Base-by-base conservation (phyloP, 768 basidiomycete species). In the Tremella yokohamensis region DNA sequence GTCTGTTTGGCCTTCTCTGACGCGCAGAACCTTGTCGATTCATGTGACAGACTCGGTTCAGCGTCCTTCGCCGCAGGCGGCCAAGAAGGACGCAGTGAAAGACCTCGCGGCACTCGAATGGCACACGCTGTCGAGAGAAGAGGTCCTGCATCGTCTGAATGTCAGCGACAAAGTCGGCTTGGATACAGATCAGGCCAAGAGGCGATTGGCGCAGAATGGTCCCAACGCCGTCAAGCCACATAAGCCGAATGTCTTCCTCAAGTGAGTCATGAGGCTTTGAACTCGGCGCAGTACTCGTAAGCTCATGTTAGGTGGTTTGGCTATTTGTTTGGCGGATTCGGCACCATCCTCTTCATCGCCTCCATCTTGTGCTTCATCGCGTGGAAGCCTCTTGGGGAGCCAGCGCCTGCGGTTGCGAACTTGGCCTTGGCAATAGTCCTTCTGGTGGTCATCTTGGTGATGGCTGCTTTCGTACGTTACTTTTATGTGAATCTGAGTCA, bases 371-470 rank as follows among this genome's bases (percentile, higher is more conserved):
- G 82, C 63, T 85, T 84, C 72, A 71, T 84, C 53, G 79, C 83
- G 2, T 83, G 77, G 77, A 81, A 81, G 73, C 85, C 85, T 0
- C 79, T 86, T 13, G 84, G 84, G 1, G 78, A 82, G 29, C 82
- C 83, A 1, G 67, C 79, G 49, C 84, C 85, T 8, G 67, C 76
- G 11, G 78, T 78, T 0, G 80, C 84, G 13, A 85, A 85, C 64
- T 79, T 86, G 22, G 85, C 84, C 8, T 78, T 86, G 4, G 84
- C 84, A 1, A 74, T 85, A 34, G 80, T 85, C 12, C 79, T 86
- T 8, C 78, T 83, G 50, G 57, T 81, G 54, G 78, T 79, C 42
- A 64, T 78, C 16, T 48, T 61, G 26, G 48, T 75, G 8, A 66
- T 69, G 48, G 63, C 66, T 1, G 40, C 57, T 59, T 73, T 76